Evolutionary conservation across 306 rosid genomes (phyloP), one percentile per base, ranked within the genome.

Genomic region (Pueraria montana): DNA sequence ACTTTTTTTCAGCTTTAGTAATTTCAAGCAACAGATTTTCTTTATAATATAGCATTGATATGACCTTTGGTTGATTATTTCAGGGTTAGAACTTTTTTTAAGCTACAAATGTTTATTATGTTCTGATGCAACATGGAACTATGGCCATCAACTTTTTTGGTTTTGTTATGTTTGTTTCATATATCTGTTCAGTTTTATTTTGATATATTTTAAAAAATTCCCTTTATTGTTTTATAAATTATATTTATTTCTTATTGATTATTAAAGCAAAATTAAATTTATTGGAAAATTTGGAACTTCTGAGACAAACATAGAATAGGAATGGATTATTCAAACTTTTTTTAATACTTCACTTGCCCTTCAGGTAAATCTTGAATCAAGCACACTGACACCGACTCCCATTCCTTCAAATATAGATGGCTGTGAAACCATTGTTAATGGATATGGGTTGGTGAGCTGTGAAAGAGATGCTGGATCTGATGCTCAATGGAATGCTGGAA

Each of bases 281-380:
- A 27, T 67, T 32, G 43, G 16, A 52, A 69, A 36, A 79, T 27
- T 49, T 65, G 75, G 65, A 62, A 77, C 50, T 78, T 78, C 59
- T 65, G 42, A 76, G 74, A 74, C 23, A 56, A 76, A 72, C 48
- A 21, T 63, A 23, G 38, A 65, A 73, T 59, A 80, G 45, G 43
- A 80, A 32, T 67, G 45, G 43, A 4, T 32, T 55, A 40, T 48
- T 56, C 45, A 77, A 74, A 68, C 79, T 68, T 78, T 56, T 21
- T 78, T 12, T 50, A 80, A 80, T 61, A 14, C 30, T 45, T 84
- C 43, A 14, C 87, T 87, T 64, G 34, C 77, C 46, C 78, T 80
- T 66, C 89, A 95, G 99, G 97, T 72, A 73, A 89, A 89, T 81
- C 86, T 89, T 75, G 94, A 94, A 76, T 80, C 87, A 38, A 74